phyloP scores from a whole-genome alignment of 805 yeast genomes.

The Lipomyces yamadae region DNA sequence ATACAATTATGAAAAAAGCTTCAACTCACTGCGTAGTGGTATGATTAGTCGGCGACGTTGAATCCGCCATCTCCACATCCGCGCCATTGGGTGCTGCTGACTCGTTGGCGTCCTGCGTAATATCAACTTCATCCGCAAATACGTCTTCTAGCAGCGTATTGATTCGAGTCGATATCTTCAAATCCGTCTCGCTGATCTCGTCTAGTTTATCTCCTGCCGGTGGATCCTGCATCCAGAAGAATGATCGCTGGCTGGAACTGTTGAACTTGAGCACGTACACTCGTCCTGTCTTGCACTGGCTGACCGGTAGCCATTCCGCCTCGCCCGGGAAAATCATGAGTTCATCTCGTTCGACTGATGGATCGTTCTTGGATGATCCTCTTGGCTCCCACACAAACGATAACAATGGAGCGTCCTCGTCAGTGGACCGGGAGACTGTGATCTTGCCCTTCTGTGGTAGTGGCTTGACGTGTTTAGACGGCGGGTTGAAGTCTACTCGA shows the following conservation, averaged over 20 bases:
- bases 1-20: conserved; percentile 1
- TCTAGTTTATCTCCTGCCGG: conserved; percentile 62
- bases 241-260: conserved; percentile 61
- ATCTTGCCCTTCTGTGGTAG: conserved; percentile 69
- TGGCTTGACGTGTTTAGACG: conserved; percentile 70
- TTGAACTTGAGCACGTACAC: conserved; percentile 70
- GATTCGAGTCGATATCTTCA: conserved; percentile 54
- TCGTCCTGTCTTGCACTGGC: conserved; percentile 75
- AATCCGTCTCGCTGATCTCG: conserved; percentile 64
- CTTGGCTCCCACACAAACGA: conserved; percentile 77
- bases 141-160: conserved; percentile 55
- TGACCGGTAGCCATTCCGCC: conserved; percentile 72
- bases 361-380: conserved; percentile 47
- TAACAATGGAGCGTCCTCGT: conserved; percentile 73
- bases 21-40: conserved; percentile 31
- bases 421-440: conserved; percentile 58
- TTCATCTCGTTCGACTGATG: conserved; percentile 53
- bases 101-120: conserved; percentile 16
- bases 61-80: conserved; percentile 36
- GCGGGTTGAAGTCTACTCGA: conserved; percentile 64
- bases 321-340: conserved; percentile 83
- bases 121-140: conserved; percentile 36
- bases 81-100: conserved; percentile 12
- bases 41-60: conserved; percentile 6
- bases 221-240: conserved; percentile 76